Conservation (phyloP, 768 basidiomycete genomes). For the Tylopilus vinaceipallidus region DNA sequence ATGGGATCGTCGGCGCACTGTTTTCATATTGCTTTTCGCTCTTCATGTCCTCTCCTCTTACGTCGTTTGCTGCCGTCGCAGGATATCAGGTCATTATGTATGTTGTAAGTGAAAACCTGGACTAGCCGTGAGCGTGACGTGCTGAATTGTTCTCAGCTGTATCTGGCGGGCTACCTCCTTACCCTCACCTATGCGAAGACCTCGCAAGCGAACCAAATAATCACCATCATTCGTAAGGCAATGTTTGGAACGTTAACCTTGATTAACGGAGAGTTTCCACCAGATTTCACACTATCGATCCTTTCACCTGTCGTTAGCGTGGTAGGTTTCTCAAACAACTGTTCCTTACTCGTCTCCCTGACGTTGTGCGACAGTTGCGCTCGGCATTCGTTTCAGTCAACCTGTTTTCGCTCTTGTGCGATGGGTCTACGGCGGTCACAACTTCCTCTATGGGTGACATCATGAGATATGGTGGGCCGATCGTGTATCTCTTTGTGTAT, state of each 20-base stretch:
- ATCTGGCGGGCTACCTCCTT: conserved; percentile 65
- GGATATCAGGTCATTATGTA: conserved; percentile 74
- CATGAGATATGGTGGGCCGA: conserved; percentile 68
- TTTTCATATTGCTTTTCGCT: conserved; percentile 69
- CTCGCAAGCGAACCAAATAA: conserved; percentile 48
- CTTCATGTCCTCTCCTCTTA: conserved; percentile 60
- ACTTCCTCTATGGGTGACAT: conserved; percentile 51
- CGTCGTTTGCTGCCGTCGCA: conserved; percentile 70
- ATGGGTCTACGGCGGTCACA: conserved; percentile 48
- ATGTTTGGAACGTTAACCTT: background rate
- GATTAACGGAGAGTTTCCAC: background rate
- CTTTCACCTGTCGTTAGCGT: conserved; percentile 67
- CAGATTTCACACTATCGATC: conserved; percentile 66
- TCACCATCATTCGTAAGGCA: conserved; percentile 56
- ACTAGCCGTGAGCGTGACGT: background rate
- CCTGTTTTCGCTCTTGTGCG: conserved; percentile 70
- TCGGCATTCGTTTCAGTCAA: conserved; percentile 76
- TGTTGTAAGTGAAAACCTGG: conserved; percentile 44
- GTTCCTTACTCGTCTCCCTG: background rate
- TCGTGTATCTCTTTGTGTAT: conserved; percentile 66
- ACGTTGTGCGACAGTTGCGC: conserved; percentile 44
- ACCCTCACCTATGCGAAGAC: conserved; percentile 71
- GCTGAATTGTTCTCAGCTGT: conserved; percentile 41
- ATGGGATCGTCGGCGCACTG: conserved; percentile 64
- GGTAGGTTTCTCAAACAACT: conserved; percentile 39